Conservation (phyloP, 2,329 filamentous ascomycete genomes). For the Penicillium sp. region DNA sequence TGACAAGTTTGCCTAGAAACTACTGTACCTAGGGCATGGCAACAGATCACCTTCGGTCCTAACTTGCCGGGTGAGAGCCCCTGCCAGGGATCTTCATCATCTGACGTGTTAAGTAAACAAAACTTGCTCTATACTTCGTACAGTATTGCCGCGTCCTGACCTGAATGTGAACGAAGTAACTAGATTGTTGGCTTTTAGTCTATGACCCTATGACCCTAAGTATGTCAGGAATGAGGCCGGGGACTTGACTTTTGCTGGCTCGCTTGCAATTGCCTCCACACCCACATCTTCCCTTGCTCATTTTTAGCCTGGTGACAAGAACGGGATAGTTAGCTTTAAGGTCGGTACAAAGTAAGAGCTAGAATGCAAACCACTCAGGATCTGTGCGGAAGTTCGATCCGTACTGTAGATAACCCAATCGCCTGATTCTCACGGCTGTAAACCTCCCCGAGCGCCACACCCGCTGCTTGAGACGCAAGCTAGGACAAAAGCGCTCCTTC, state of each 20-base stretch:
- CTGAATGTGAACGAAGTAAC: not conserved
- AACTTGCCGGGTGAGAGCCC: not conserved
- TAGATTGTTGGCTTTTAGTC: not conserved
- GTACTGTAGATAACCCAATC: conserved; percentile 22
- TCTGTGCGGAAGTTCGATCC: conserved; percentile 5
- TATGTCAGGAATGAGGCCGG: not conserved
- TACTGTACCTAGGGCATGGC: not conserved
- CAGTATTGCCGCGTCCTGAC: not conserved
- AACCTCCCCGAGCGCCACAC: conserved; percentile 21
- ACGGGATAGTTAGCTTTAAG: not conserved
- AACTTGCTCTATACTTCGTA: conserved; percentile 1
- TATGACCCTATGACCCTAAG: not conserved
- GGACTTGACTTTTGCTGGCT: not conserved
- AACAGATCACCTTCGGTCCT: not conserved
- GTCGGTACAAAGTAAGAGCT: not conserved
- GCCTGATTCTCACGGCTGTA: conserved; percentile 18
- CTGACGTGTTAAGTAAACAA: not conserved
- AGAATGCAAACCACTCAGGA: not conserved
- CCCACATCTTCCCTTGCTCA: not conserved
- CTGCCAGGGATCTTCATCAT: not conserved
- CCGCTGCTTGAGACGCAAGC: conserved; percentile 12
- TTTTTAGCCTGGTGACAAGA: not conserved
- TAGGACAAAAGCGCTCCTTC: not conserved
- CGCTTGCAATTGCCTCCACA: conserved; percentile 14
- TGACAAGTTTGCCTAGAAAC: not conserved